phyloP scores from a whole-genome alignment of 73 alveolate genomes.

The Durusdinium trenchii region DNA sequence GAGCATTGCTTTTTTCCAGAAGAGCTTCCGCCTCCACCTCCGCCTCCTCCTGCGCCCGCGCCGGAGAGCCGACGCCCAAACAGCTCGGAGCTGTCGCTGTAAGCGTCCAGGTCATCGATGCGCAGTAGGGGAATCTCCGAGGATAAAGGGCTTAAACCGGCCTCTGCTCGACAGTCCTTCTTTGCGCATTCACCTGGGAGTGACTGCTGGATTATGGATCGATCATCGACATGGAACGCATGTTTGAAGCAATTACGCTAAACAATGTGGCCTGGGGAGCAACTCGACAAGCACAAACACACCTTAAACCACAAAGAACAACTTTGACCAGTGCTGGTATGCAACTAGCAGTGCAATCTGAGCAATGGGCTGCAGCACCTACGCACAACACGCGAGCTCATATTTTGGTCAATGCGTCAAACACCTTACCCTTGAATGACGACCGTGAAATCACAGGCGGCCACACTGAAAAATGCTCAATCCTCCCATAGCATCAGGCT shows the following conservation, averaged over 20 bases:
- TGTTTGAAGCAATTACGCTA: too few species aligned
- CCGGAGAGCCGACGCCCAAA: background rate
- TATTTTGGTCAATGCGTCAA: too few species aligned
- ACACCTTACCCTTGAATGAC: too few species aligned
- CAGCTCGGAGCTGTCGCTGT: background rate
- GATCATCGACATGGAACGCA: too few species aligned
- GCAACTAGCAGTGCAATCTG: slow-evolving; percentile 18
- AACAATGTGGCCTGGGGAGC: too few species aligned
- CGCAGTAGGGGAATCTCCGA: background rate
- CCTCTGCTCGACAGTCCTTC: background rate
- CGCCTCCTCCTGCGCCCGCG: background rate
- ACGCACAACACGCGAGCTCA: background rate
- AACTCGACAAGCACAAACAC: too few species aligned
- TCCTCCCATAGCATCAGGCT: too few species aligned
- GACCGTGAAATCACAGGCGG: too few species aligned
- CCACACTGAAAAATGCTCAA: too few species aligned
- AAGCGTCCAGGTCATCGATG: background rate
- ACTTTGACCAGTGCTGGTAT: too few species aligned
- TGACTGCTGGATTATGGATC: background rate
- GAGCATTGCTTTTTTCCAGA: background rate
- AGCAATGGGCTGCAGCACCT: slow-evolving; percentile 28
- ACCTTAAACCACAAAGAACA: too few species aligned
- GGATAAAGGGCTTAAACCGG: background rate
- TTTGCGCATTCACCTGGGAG: slow-evolving; percentile 6
- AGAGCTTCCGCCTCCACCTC: background rate